These are phyloP conservation scores for Chloroidium sp. DNA, from an alignment of 163 green algal species.

Conservation along the genomic window DNA sequence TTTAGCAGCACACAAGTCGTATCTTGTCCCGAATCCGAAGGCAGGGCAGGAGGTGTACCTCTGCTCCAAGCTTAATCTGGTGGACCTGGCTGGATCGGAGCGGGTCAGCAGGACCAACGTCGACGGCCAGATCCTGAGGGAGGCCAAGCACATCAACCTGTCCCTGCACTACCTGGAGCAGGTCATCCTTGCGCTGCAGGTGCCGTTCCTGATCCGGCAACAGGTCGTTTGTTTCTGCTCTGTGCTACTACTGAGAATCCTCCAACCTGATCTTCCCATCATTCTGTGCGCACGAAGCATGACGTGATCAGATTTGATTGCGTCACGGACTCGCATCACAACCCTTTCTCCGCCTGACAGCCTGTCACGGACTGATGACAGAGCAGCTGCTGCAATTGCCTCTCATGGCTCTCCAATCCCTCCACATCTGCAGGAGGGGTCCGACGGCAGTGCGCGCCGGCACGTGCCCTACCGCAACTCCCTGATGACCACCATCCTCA, in stretches of 20 bases:
- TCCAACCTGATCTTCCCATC: too few relatives aligned
- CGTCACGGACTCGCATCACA: too few relatives aligned
- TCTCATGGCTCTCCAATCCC: not conserved
- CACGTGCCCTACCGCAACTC: slow-evolving; percentile 28
- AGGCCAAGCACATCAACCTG: slow-evolving; percentile 90
- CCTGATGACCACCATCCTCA: slow-evolving; percentile 66
- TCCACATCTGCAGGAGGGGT: slow-evolving; percentile 15
- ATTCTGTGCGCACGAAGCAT: too few relatives aligned
- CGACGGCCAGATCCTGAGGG: slow-evolving; percentile 28
- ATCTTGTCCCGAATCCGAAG: not conserved
- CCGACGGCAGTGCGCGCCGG: not conserved
- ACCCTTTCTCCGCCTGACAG: too few relatives aligned
- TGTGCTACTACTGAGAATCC: too few relatives aligned
- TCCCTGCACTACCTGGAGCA: slow-evolving; percentile 85
- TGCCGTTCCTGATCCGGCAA: not conserved
- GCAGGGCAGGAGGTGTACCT: slow-evolving; percentile 14
- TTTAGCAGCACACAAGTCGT: not conserved
- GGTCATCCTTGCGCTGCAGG: slow-evolving; percentile 53
- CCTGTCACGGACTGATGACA: too few relatives aligned
- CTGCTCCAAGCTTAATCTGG: slow-evolving; percentile 70
- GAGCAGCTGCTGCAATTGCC: too few relatives aligned
- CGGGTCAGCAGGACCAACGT: slow-evolving; percentile 26
- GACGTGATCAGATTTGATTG: too few relatives aligned
- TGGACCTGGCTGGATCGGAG: slow-evolving; percentile 81
- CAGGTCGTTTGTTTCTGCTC: too few relatives aligned